Conservation (phyloP, 305 asterid species). For the Solanum hybrid region DNA sequence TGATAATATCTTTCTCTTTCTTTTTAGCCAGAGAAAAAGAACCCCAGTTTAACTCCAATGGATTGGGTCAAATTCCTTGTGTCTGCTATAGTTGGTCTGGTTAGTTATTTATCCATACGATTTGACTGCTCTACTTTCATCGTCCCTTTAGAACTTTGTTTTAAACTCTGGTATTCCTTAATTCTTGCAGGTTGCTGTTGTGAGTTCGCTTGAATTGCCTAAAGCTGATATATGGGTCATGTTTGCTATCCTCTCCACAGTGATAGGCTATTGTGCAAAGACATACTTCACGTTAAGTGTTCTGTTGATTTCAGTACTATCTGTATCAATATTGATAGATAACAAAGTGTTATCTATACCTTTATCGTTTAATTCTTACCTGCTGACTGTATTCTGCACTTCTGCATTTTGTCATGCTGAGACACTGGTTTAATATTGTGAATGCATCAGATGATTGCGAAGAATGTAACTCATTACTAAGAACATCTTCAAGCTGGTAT, state of each 20-base stretch:
- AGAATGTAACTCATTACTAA: not conserved
- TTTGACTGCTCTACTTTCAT: not conserved
- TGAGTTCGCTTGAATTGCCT: constrained; percentile 90
- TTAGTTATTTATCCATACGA: constrained; percentile 18
- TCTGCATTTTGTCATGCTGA: not conserved
- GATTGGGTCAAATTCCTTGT: constrained; percentile 93
- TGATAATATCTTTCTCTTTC: constrained; percentile 13
- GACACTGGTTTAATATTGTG: not conserved
- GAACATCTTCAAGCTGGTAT: constrained; percentile 1
- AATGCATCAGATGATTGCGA: not conserved
- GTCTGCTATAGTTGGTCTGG: constrained; percentile 95
- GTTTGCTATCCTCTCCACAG: constrained; percentile 84
- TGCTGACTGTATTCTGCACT: not conserved
- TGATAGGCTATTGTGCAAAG: constrained; percentile 94
- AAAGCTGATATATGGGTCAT: constrained; percentile 97
- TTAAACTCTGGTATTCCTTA: not conserved
- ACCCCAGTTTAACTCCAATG: constrained; percentile 95
- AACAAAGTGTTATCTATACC: not conserved
- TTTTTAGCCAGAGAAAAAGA: constrained; percentile 90
- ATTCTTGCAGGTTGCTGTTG: constrained; percentile 82
- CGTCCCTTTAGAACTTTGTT: constrained; percentile 4
- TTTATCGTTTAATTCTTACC: not conserved
- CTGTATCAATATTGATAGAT: not conserved
- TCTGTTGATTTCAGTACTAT: not conserved
- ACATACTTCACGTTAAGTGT: constrained; percentile 89